phyloP scores from a whole-genome alignment of 331 rosid genomes.

The Stylosanthes scabra region DNA sequence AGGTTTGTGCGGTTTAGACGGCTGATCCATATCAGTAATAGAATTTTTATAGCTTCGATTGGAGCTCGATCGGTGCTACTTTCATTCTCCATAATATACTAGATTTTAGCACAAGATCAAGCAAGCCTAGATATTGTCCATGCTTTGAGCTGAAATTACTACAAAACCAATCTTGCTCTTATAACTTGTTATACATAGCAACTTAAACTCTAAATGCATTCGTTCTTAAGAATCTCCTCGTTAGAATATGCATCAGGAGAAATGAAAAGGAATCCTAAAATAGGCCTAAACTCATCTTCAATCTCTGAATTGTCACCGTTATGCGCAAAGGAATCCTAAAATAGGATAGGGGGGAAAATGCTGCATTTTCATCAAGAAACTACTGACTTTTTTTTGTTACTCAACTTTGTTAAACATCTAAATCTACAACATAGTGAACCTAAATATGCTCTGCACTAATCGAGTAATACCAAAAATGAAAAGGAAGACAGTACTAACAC shows the following conservation, averaged over 20 bases:
- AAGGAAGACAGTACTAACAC: conserved; percentile 7
- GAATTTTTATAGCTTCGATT: background rate
- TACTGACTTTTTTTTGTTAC: background rate
- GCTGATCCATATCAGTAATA: background rate
- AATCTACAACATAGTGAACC: conserved; percentile 33
- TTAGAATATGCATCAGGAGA: background rate
- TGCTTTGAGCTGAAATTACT: background rate
- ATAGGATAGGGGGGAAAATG: background rate
- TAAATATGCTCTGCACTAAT: background rate
- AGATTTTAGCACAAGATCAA: conserved; percentile 9
- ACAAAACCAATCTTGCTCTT: background rate
- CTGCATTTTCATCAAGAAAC: background rate
- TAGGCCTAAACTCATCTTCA: conserved; percentile 30
- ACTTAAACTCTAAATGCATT: conserved; percentile 1
- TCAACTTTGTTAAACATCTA: conserved; percentile 15
- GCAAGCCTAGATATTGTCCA: background rate
- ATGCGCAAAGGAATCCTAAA: conserved; percentile 14
- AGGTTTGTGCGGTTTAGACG: background rate
- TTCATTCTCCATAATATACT: background rate
- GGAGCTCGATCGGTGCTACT: background rate
- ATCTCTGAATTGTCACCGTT: background rate
- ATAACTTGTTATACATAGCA: background rate
- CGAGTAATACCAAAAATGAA: background rate
- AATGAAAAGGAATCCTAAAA: too few species aligned
- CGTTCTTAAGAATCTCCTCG: conserved; percentile 4